Base-by-base conservation (phyloP, 331 rosid genomes). In the Acacia concinna region DNA sequence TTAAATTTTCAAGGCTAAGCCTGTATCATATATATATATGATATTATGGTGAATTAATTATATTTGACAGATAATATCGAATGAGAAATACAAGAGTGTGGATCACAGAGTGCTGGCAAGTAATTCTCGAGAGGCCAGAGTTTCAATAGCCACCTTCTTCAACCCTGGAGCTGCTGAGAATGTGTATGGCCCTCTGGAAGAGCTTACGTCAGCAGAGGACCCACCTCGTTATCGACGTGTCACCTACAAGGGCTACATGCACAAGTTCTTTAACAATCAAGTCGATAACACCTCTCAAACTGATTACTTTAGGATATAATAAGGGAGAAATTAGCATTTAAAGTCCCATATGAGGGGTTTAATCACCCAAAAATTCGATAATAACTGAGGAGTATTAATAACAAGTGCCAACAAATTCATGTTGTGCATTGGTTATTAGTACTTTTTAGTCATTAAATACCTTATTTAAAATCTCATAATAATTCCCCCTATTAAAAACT, bases 31-130 rank as follows among this genome's bases (percentile, higher is more conserved):
- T n/a, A n/a, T n/a, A n/a, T n/a, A n/a, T n/a, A n/a, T n/a, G n/a
- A n/a, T n/a, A n/a, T n/a, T n/a, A n/a, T 51, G 8, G n/a, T 12
- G 37, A 13, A 2, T 59, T 1, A 21, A 0, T n/a, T n/a, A n/a
- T n/a, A n/a, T 21, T 10, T 37, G 47, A 67, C 32, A 67, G 72
- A 67, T 67, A 37, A 11, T 67, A 10, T 1, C 72, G 20, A 67
- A 67, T 38, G 72, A 67, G 20, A 67, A 37, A 10, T 67, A 67
- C 27, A 67, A 38, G 72, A 67, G 72, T 14, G 72, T 37, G 31
- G 51, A 67, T 14, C 72, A 67, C 25, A 37, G 49, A 10, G 72
- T 67, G 18, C 8, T 67, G 72, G 49, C 72, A 0, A 37, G 15
- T 21, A 14, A 4, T 1, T 4, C 31, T 10, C 3, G 20, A 0